Conservation (phyloP, 2,329 filamentous ascomycete species). For the Cadophora luteo-olivacea region DNA sequence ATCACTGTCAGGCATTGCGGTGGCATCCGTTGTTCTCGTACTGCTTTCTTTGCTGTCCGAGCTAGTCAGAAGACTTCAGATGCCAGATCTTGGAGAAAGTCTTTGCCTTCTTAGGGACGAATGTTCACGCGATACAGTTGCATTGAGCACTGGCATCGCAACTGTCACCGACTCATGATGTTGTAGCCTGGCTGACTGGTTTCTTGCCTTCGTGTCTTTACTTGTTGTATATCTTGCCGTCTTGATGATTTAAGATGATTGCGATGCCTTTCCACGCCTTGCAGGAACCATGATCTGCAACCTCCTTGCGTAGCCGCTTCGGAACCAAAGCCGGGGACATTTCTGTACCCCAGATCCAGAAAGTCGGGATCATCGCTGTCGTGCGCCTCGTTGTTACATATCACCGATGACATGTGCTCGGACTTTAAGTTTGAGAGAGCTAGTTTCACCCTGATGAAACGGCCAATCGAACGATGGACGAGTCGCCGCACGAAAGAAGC, state of each 20-base stretch:
- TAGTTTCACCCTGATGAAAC: not conserved
- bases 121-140: no score
- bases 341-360: not conserved
- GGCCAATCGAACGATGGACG: not conserved
- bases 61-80: no score
- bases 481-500: no score
- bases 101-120: no score
- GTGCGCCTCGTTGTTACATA: not conserved
- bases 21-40: no score
- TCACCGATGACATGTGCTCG: constrained; percentile 3
- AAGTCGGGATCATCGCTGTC: not conserved
- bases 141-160: no score
- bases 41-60: no score
- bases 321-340: not conserved
- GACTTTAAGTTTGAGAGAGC: not conserved
- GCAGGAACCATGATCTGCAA: not conserved
- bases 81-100: no score
- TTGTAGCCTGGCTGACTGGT: no score
- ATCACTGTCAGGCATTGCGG: no score
- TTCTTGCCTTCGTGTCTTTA: not conserved
- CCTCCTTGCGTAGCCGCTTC: no score
- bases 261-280: not conserved
- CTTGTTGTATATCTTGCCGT: not conserved
- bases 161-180: no score
- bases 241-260: not conserved